Evolutionary conservation across 1,284 basidiomycete species (phyloP).

Genomic region (Apiotrichum veenhuisii): DNA sequence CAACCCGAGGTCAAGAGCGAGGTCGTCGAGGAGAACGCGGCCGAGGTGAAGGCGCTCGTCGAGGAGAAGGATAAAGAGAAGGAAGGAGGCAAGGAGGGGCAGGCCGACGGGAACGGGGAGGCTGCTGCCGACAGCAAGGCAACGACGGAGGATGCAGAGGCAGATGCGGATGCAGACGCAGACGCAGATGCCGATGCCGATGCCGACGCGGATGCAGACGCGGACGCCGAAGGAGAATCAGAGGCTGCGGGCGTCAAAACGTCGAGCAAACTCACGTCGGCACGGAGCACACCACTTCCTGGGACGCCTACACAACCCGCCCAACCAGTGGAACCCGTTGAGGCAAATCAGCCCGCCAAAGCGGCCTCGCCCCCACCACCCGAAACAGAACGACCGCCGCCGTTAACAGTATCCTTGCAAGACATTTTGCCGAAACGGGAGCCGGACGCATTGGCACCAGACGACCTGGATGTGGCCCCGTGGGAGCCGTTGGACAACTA

Average conservation of each 20-base stretch:
- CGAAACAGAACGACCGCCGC: background rate
- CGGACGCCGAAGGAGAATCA: conserved; percentile 9
- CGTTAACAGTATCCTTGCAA: conserved; percentile 7
- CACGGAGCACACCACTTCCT: conserved; percentile 8
- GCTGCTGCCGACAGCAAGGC: background rate
- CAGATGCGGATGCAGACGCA: background rate
- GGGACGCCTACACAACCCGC: conserved; percentile 6
- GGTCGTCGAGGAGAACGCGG: background rate
- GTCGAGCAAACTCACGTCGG: background rate
- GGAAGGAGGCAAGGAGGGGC: too few species aligned
- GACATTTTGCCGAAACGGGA: conserved; percentile 12
- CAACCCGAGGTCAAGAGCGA: conserved; percentile 1
- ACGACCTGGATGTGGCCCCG: conserved; percentile 21
- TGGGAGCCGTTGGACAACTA: conserved; percentile 44
- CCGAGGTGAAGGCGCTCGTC: background rate
- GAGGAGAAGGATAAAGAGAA: background rate
- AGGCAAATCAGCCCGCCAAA: too few species aligned
- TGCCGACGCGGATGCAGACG: conserved; percentile 16
- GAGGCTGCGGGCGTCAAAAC: background rate
- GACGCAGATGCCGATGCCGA: conserved; percentile 7
- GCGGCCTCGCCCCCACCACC: conserved; percentile 8
- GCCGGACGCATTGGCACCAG: conserved; percentile 6
- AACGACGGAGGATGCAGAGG: background rate
- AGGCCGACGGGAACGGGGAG: too few species aligned
- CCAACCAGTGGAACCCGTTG: background rate